Percentiles rank a stretch among this genome's conserved stretches.
phyloP scores from a whole-genome alignment of 345 rosid genomes.

The Pistacia atlantica region DNA sequence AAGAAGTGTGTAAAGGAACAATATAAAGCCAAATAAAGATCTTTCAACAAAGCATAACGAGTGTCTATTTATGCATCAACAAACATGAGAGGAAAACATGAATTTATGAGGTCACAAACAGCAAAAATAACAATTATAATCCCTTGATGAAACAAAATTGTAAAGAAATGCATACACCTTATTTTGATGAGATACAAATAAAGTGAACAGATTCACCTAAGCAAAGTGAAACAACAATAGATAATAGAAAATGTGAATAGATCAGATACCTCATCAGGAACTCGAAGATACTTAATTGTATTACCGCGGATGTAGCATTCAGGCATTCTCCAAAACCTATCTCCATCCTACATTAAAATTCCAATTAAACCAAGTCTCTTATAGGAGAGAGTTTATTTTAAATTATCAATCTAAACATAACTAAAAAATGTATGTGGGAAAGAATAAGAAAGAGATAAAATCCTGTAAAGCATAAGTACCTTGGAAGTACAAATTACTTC shows the following conservation, averaged over 20 bases:
- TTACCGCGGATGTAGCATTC: conserved; percentile 99
- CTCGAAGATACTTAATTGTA: conserved; percentile 96
- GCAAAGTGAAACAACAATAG: not conserved
- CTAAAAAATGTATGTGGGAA: conserved; percentile 6
- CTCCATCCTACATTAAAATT: conserved; percentile 75
- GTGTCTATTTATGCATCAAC: not conserved
- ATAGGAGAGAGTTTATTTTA: not conserved
- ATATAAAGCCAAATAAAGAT: not conserved
- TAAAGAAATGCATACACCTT: not conserved
- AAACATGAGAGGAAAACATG: not conserved
- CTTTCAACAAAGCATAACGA: not conserved
- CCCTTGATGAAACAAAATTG: not conserved
- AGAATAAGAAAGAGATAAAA: not conserved
- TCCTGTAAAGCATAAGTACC: conserved; percentile 39
- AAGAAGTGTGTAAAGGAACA: not conserved
- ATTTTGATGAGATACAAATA: not conserved
- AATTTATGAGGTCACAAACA: not conserved
- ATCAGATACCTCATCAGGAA: conserved; percentile 89
- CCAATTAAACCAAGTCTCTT: conserved; percentile 4
- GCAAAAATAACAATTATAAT: not conserved
- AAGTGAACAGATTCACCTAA: not conserved
- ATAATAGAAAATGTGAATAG: not conserved
- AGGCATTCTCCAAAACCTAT: conserved; percentile 99
- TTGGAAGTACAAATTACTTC: conserved; percentile 99
- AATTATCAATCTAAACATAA: not conserved